Evolutionary conservation across 108 stramenopile species (phyloP).

Genomic region (Cylindrotheca closterium): DNA sequence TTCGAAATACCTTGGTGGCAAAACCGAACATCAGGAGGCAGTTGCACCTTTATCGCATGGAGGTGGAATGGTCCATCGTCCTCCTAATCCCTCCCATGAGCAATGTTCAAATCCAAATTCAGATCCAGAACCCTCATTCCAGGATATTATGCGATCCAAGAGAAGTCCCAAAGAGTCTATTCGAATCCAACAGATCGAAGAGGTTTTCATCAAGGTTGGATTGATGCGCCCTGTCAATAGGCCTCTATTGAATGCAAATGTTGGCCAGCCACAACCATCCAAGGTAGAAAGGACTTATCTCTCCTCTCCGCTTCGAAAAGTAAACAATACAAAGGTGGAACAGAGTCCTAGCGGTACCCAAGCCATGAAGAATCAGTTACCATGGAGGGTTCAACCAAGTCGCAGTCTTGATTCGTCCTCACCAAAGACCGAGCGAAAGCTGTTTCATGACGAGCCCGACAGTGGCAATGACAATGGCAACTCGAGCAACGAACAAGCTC

Average conservation of each 20-base stretch:
- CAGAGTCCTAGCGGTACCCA: background rate
- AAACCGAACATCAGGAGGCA: background rate
- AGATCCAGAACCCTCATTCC: background rate
- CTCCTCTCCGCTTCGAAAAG: background rate
- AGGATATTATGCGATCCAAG: slow-evolving; percentile 3
- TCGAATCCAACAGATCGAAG: slow-evolving; percentile 11
- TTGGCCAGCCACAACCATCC: background rate
- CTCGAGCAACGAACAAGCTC: too few species aligned
- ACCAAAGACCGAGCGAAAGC: background rate
- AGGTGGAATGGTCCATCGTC: background rate
- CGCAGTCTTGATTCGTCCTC: too few species aligned
- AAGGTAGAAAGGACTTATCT: too few species aligned
- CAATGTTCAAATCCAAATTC: background rate
- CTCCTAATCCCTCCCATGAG: background rate
- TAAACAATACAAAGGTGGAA: background rate
- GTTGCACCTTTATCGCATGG: background rate
- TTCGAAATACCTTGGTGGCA: background rate
- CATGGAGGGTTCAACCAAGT: too few species aligned
- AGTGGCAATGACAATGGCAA: too few species aligned
- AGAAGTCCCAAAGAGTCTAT: slow-evolving; percentile 9
- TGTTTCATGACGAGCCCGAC: background rate
- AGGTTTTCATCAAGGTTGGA: slow-evolving; percentile 6
- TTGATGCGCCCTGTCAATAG: background rate
- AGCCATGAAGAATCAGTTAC: too few species aligned
- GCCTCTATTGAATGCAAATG: background rate